Evolutionary conservation across 345 rosid species (phyloP).

Genomic region (Salix arbutifolia): DNA sequence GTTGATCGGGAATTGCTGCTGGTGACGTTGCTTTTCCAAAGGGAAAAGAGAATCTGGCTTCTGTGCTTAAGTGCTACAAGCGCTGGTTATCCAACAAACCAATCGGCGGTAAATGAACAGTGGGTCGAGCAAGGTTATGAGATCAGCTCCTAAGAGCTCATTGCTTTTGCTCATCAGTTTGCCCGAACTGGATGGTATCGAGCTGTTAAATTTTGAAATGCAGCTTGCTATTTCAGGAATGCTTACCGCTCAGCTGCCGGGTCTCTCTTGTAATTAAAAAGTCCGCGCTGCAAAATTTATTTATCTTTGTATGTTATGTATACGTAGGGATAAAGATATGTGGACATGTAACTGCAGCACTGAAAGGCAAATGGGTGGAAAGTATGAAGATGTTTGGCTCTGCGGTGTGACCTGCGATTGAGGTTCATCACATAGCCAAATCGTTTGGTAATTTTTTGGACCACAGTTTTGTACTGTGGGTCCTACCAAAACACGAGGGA

Average conservation of each 20-base stretch:
- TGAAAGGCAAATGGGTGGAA: conserved; percentile 23
- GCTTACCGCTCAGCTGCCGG: background rate
- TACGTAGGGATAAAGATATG: conserved; percentile 24
- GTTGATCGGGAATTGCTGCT: conserved; percentile 88
- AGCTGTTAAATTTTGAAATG: conserved; percentile 33
- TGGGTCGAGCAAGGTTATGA: conserved; percentile 38
- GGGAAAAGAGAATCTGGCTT: conserved; percentile 93
- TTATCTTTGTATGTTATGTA: conserved; percentile 27
- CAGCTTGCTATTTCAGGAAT: conserved; percentile 19
- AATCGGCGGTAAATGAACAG: conserved; percentile 26
- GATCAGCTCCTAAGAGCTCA: conserved; percentile 24
- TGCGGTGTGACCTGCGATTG: too few relatives aligned
- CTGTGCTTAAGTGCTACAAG: conserved; percentile 93
- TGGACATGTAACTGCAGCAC: conserved; percentile 32
- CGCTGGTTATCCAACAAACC: conserved; percentile 69
- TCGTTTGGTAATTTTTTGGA: too few relatives aligned
- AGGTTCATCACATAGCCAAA: too few relatives aligned
- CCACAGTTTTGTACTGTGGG: too few relatives aligned
- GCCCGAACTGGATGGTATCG: conserved; percentile 12
- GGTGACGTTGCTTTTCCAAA: conserved; percentile 96
- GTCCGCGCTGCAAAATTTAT: conserved; percentile 29
- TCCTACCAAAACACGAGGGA: too few relatives aligned
- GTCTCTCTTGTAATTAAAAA: conserved; percentile 18
- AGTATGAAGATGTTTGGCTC: background rate
- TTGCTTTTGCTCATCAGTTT: conserved; percentile 6